Percentiles rank a stretch among this genome's conserved stretches.
Evolutionary conservation across 169 alveolate species (phyloP).

Genomic region (Eimeria necatrix): DNA sequence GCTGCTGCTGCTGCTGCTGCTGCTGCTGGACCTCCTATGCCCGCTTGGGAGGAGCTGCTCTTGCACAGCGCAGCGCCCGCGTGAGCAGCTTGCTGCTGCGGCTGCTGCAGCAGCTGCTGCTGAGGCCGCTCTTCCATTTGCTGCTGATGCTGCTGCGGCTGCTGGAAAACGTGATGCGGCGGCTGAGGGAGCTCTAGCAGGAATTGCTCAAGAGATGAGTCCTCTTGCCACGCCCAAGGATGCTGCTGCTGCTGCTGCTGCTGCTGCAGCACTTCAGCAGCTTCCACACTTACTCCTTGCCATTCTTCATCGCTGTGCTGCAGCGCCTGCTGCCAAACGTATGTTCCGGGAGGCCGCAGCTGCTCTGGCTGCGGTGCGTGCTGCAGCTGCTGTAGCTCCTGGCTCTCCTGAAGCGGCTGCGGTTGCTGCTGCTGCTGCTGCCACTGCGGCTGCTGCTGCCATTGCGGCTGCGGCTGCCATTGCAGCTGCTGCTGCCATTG

Average conservation of each 20-base stretch:
- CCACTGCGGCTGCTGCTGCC: conserved; percentile 21
- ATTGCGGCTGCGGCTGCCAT: neutral
- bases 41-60: neutral
- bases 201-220: conserved; percentile 35
- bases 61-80: neutral
- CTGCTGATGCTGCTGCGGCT: conserved; percentile 38
- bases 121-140: neutral
- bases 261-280: neutral
- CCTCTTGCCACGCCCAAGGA: conserved; percentile 49
- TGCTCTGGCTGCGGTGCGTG: neutral
- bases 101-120: neutral
- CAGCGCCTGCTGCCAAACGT: neutral
- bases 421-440: neutral
- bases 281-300: neutral
- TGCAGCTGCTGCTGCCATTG: neutral
- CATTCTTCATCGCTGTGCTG: neutral
- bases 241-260: conserved; percentile 33
- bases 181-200: conserved; percentile 50
- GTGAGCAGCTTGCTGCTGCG: conserved; percentile 42
- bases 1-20: conserved; percentile 43
- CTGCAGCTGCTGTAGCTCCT: neutral
- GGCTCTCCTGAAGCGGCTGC: neutral
- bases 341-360: neutral
- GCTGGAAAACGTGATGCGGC: neutral
- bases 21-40: neutral